Base-by-base conservation (phyloP, 2,329 filamentous ascomycete genomes). In the Fusarium citri region DNA sequence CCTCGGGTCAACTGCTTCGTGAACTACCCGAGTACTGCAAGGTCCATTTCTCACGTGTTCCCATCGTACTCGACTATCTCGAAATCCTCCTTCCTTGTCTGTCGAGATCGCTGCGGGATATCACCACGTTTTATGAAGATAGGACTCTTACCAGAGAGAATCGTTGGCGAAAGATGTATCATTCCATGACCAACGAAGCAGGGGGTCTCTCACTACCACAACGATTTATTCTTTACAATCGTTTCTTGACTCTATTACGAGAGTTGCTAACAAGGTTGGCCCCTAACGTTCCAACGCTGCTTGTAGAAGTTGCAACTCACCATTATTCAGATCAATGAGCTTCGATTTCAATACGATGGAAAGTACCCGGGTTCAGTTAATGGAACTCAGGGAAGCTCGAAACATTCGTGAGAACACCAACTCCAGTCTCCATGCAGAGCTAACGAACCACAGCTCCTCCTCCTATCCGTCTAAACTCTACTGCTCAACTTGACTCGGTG, bases 91-190 rank as follows among this genome's bases (percentile, higher is more conserved):
- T 90, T 4, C 88, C 88, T 1, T 88, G 87, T 59, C 78, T 90
- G 20, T 82, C 80, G 55, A 83, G 80, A 58, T 85, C 85, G 1
- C 76, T 90, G 18, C 76, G 81, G 43, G 87, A 89, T 64, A 89
- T 90, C 68, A 83, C 78, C 42, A 66, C 62, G 11, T 83, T 83
- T 75, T 85, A 87, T 71, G 83, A 87, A 34, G 84, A 89, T 72
- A 83, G 80, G 37, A 80, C 80, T 7, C 68, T 84, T 43, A 79
- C 81, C 20, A 83, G 82, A 56, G 81, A 85, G 64, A 78, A 82
- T 37, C 83, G 87, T 56, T 90, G 88, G 88, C 82, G 83, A 43
- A 83, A 82, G 69, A 89, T 90, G 86, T 88, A 85, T 72, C 82
- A 88, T 74, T 78, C 80, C 8, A 83, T 90, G 82, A 83, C 81